Base-by-base conservation (phyloP, 1,284 basidiomycete genomes). In the Malassezia vespertilionis region DNA sequence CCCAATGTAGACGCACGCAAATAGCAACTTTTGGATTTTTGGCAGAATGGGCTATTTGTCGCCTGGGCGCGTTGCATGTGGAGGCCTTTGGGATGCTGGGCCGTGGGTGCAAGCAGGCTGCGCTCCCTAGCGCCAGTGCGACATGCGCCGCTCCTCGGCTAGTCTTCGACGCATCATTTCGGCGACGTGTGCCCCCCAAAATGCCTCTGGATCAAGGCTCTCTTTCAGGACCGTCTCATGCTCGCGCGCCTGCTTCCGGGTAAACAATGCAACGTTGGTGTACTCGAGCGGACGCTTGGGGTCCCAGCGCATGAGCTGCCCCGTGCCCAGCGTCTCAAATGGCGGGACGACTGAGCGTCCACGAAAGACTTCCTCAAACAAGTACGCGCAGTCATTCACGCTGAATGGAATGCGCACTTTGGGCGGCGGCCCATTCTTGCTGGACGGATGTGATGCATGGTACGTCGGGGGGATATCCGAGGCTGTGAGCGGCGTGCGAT, bases 311-410 rank as follows among this genome's bases (percentile, higher is more conserved):
- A 61, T 36, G 27, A 69, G 31, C 40, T 56, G 53, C 1, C 57
- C 32, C 27, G 48, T 5, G 3, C 54, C 51, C 18, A 64, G 32
- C n/a, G 56, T 52, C 5, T 62, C 56, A 36, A 50, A 60, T 2
- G 67, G 67, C 2, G 67, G 65, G 0, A 68, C 61, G 28, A 68
- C 52, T 15, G 60, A 57, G 15, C 65, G 42, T 0, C 57, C 60
- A 9, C 59, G 47, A 46, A 66, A 69, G 12, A 69, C 53, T 35
- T 69, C 67, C 27, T 65, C 63, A 36, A 61, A 63, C 18, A 69
- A 37, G 35, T 68, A 68, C 15, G 49, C 52, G 17, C 65, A 53
- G 46, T 69, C 67, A 38, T 68, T 61, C 30, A 65, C 47, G 43
- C 53, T 56, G 48, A 67, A 68, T 0, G 63, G 60, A n/a, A 61